Evolutionary conservation across 108 stramenopile species (phyloP), one percentile per base, ranked within the genome.

Genomic region (Fragilariopsis cylindrus): DNA sequence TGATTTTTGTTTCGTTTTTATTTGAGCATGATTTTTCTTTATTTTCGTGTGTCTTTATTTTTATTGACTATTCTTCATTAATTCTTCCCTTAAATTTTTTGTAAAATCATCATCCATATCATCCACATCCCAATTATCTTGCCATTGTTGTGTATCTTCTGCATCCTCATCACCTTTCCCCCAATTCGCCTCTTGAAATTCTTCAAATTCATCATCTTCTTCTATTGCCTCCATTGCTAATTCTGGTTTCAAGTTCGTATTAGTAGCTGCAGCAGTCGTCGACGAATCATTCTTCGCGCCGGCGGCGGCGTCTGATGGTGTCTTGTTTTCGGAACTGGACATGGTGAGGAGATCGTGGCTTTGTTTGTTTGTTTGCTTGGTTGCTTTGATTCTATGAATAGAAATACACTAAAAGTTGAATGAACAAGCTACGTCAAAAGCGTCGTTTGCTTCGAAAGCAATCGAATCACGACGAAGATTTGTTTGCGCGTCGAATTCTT

Each of bases 21-120:
- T 30, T 30, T 0, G 30, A 30, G 30, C 30, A 30, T 30, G 30
- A 30, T 30, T 30, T 30, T 30, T 30, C 3, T 1, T 52, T 9
- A 52, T 2, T 13, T 11, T 52, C 43, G 5, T n/a, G 7, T n/a
- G 39, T 43, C 16, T 16, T 63, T 43, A 13, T 52, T 39, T 52
- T 53, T 45, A 76, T 69, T 76, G 57, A 66, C 70, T 64, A 78
- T 79, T 69, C 82, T 84, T 80, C 48, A 80, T 72, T 18, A 97
- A 76, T 78, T 97, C 96, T 57, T 78, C 90, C 73, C 96, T 69
- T 43, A 97, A 73, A 65, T 92, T 89, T 74, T 89, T 94, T 16
- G 95, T 96, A 79, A 97, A 97, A 69, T 97, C 96, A 65, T 97
- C 95, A 62, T 97, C 96, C 82, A 96, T 96, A 76, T 96, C 96